A percentile compares a stretch with the other conserved stretches of the same genome.
Evolutionary conservation across 495 filamentous ascomycete species (phyloP).

Genomic region (Podospora pseudoanserina): DNA sequence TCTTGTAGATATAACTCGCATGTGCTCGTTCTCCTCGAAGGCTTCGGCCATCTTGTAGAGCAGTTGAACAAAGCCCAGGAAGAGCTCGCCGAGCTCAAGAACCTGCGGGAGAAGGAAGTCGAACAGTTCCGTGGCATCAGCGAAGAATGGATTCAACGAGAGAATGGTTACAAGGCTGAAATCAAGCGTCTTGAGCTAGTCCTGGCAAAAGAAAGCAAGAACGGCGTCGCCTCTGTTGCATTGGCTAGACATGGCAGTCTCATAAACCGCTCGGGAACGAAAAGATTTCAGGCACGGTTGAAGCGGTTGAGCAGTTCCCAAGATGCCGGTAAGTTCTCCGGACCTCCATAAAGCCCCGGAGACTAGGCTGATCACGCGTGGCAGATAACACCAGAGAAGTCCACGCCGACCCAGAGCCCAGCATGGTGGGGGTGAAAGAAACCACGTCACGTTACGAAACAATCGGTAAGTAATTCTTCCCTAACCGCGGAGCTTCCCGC

Average conservation of each 20-base stretch:
- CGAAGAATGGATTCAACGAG: conserved; percentile 42
- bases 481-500: not conserved
- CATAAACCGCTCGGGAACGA: conserved; percentile 35
- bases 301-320: conserved; percentile 27
- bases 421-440: not conserved
- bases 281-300: conserved; percentile 34
- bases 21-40: conserved; percentile 41
- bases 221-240: conserved; percentile 46
- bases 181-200: conserved; percentile 49
- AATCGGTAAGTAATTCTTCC: conserved; percentile 6
- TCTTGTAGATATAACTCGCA: conserved; percentile 37
- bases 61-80: conserved; percentile 19
- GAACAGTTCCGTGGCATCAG: conserved; percentile 38
- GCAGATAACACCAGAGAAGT: conserved; percentile 3
- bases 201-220: conserved; percentile 42
- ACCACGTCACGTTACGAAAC: conserved; percentile 13
- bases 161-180: conserved; percentile 44
- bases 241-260: conserved; percentile 44
- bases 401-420: not conserved
- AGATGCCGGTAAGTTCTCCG: conserved; percentile 15
- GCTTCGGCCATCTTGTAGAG: conserved; percentile 27
- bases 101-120: conserved; percentile 36
- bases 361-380: conserved; percentile 5
- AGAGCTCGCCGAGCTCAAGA: conserved; percentile 29
- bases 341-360: not conserved